phyloP scores from a whole-genome alignment of 495 filamentous ascomycete genomes.

The Podospora australis region DNA sequence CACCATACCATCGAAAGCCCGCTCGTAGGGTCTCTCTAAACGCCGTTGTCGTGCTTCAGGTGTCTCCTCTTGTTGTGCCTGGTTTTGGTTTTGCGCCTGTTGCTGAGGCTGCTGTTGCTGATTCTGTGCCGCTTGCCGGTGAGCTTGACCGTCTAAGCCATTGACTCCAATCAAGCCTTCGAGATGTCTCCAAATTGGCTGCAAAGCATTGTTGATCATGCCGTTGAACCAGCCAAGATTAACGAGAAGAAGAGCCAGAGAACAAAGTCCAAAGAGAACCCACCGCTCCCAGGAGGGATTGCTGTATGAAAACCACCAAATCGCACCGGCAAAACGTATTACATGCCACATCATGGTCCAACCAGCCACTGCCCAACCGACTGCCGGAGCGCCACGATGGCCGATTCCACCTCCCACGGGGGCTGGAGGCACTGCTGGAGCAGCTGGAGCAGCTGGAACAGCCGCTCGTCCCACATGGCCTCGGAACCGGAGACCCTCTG shows the following conservation, averaged over 20 bases:
- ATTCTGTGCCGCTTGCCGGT: constrained; percentile 3
- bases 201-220: constrained; percentile 49
- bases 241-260: constrained; percentile 52
- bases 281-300: constrained; percentile 63
- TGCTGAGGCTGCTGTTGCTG: constrained; percentile 19
- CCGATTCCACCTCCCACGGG: constrained; percentile 5
- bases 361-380: constrained; percentile 42
- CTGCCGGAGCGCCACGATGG: constrained; percentile 37
- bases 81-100: no score
- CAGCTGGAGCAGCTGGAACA: background rate
- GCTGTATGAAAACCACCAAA: constrained; percentile 72
- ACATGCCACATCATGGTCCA: constrained; percentile 68
- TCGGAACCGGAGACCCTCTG: background rate
- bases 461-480: constrained; percentile 2
- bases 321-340: constrained; percentile 66
- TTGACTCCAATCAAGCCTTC: constrained; percentile 59
- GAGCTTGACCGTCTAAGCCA: constrained; percentile 18
- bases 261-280: constrained; percentile 50
- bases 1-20: background rate
- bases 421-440: background rate
- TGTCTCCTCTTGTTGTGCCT: no score
- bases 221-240: constrained; percentile 59
- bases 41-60: no score
- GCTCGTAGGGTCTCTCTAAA: no score
- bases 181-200: constrained; percentile 62